Evolutionary conservation across 1,284 basidiomycete species (phyloP).

Genomic region (Ustilago hordei): DNA sequence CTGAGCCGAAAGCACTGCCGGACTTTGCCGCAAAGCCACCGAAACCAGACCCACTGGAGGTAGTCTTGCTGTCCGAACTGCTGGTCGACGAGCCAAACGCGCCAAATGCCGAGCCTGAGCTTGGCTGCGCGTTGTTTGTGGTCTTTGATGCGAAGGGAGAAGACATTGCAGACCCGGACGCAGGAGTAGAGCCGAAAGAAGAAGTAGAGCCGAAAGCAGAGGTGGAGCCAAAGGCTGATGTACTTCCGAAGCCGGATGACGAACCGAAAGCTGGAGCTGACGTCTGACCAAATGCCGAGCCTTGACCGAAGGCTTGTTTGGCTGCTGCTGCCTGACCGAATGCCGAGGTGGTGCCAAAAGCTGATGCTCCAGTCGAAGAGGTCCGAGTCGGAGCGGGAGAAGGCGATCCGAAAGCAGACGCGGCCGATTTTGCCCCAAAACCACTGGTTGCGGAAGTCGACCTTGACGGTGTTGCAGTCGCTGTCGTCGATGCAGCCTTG

Average conservation of each 20-base stretch:
- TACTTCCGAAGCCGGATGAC: constrained; percentile 66
- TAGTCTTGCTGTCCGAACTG: constrained; percentile 3
- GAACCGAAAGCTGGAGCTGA: constrained; percentile 52
- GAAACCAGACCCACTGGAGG: constrained; percentile 27
- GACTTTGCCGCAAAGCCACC: constrained; percentile 45
- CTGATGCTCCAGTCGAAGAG: constrained; percentile 19
- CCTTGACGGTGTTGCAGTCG: constrained; percentile 12
- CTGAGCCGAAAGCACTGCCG: constrained; percentile 24
- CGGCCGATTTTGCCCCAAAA: constrained; percentile 31
- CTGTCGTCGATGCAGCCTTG: constrained; percentile 37
- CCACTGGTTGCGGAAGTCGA: constrained; percentile 14
- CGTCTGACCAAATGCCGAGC: constrained; percentile 52
- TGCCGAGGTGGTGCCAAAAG: constrained; percentile 67
- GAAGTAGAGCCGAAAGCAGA: constrained; percentile 41
- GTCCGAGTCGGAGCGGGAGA: constrained; percentile 13
- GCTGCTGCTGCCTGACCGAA: constrained; percentile 67
- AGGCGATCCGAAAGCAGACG: constrained; percentile 27
- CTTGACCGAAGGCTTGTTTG: constrained; percentile 50
- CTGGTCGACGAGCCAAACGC: constrained; percentile 11
- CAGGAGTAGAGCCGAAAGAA: constrained; percentile 49
- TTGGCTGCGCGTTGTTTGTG: constrained; percentile 12
- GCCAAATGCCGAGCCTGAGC: constrained; percentile 27
- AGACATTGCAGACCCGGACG: constrained; percentile 48
- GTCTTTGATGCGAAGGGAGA: constrained; percentile 37
- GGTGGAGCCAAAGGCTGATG: constrained; percentile 60